These are phyloP conservation scores for Suhomyces xylopsoci DNA, from an alignment of 805 yeast genomes.

Conservation along the genomic window DNA sequence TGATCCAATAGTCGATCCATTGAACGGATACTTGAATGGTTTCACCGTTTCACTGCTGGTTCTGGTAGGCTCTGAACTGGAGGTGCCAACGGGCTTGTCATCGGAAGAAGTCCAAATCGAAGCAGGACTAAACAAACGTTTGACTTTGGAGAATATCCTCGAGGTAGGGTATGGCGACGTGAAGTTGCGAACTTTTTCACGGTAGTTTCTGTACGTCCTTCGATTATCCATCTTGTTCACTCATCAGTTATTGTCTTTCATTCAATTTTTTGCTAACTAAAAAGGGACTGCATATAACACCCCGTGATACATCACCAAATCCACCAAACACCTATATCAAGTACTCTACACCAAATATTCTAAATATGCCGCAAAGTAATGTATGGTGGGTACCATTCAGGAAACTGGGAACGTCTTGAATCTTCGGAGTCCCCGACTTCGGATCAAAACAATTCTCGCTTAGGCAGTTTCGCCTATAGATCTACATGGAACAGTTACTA, in stretches of 20 bases:
- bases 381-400: not conserved
- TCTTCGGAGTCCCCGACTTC: not conserved
- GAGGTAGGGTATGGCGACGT: constrained; percentile 21
- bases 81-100: not conserved
- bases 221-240: constrained; percentile 31
- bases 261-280: not conserved
- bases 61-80: not conserved
- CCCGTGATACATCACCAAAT: not conserved
- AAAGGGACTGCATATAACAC: not conserved
- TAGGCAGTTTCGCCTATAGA: no score
- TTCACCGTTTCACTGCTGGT: not conserved
- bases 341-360: no score
- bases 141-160: constrained; percentile 28
- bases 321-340: no score
- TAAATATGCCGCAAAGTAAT: no score
- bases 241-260: not conserved
- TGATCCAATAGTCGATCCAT: not conserved
- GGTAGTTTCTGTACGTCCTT: constrained; percentile 27
- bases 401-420: no score
- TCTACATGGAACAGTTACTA: not conserved
- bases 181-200: constrained; percentile 20
- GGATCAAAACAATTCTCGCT: no score
- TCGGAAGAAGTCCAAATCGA: not conserved
- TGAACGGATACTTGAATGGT: constrained; percentile 1
- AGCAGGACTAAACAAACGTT: constrained; percentile 18